phyloP scores from a whole-genome alignment of 2,329 filamentous ascomycete genomes.

The Chaetomium olivaceum region DNA sequence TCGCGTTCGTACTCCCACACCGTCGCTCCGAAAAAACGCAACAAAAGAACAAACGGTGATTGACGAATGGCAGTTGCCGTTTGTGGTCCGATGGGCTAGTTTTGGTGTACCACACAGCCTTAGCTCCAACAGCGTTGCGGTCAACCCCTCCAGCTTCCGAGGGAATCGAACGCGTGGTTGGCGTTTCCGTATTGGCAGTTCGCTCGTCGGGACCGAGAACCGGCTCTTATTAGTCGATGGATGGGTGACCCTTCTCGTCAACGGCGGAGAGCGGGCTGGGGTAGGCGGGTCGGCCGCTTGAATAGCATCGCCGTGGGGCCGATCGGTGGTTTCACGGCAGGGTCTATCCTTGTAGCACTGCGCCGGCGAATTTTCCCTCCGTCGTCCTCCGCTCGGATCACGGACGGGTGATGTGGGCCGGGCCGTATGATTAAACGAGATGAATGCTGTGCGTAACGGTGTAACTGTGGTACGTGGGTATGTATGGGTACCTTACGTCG shows the following conservation, averaged over 20 bases:
- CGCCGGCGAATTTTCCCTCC: not conserved
- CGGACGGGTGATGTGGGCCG: not conserved
- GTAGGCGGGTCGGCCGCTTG: too few relatives aligned
- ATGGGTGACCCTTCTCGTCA: too few relatives aligned
- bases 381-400: not conserved
- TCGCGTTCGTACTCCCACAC: not conserved
- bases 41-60: not conserved
- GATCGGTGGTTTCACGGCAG: conserved; percentile 3
- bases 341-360: not conserved
- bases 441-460: not conserved
- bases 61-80: not conserved
- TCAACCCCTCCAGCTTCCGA: not conserved
- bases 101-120: not conserved
- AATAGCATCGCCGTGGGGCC: not conserved
- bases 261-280: too few relatives aligned
- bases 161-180: not conserved
- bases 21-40: not conserved
- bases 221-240: not conserved
- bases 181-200: not conserved
- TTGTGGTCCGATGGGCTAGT: not conserved
- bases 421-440: not conserved
- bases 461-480: not conserved
- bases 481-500: too few relatives aligned
- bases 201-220: conserved; percentile 1
- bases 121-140: not conserved